These are phyloP conservation scores for Acacia pycnantha DNA, from an alignment of 331 rosid species.

Conservation along the genomic window DNA sequence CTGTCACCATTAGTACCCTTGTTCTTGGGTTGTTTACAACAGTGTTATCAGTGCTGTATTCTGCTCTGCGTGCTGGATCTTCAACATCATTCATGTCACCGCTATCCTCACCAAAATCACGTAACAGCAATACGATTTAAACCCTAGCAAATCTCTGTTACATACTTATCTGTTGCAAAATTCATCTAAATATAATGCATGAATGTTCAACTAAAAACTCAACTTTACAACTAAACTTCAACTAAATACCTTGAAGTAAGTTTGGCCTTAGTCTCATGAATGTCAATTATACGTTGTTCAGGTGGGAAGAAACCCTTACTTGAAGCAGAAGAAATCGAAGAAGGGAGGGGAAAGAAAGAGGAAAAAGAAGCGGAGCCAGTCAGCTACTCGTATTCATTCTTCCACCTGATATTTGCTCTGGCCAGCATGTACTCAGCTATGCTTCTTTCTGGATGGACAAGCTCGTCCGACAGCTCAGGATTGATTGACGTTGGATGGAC, in stretches of 20 bases:
- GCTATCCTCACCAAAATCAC: constrained; percentile 81
- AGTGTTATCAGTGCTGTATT: constrained; percentile 83
- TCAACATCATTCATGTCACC: constrained; percentile 88
- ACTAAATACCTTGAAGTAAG: too few species aligned
- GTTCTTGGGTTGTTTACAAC: constrained; percentile 93
- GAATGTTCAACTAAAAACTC: background rate
- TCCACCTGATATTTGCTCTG: constrained; percentile 90
- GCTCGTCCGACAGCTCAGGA: constrained; percentile 68
- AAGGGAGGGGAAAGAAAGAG: constrained; percentile 60
- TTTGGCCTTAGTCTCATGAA: background rate
- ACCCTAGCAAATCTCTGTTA: constrained; percentile 19
- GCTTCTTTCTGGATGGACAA: constrained; percentile 98
- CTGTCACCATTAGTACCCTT: constrained; percentile 65
- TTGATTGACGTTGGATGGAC: constrained; percentile 97
- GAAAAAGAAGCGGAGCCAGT: constrained; percentile 73
- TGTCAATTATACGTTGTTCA: constrained; percentile 21
- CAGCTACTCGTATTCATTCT: constrained; percentile 85
- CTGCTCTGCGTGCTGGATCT: constrained; percentile 97
- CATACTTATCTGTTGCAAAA: background rate
- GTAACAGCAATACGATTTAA: constrained; percentile 36
- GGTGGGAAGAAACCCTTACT: constrained; percentile 72
- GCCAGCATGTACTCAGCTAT: constrained; percentile 97
- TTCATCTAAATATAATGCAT: background rate
- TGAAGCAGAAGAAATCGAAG: constrained; percentile 61
- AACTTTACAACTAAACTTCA: too few species aligned